Percentiles rank a stretch among this genome's conserved stretches.
Evolutionary conservation across 2,329 filamentous ascomycete species (phyloP).

Genomic region (Lachnellula hyalina): DNA sequence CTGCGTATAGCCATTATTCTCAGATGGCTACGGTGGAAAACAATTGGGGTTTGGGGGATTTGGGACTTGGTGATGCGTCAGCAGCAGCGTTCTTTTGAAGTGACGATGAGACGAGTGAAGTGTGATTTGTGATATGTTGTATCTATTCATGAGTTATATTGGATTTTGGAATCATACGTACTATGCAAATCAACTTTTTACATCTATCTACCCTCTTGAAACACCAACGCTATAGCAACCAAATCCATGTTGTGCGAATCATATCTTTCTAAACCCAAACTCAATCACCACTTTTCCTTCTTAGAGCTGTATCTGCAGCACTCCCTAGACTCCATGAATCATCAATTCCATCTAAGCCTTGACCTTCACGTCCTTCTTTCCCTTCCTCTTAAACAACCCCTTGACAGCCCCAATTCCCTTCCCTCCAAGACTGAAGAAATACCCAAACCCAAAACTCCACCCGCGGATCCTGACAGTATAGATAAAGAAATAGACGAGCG

Average conservation of each 20-base stretch:
- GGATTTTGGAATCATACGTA: background rate
- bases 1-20: constrained; percentile 68
- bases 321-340: no score
- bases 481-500: constrained; percentile 70
- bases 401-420: constrained; percentile 35
- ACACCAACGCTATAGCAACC: background rate
- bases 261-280: no score
- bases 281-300: no score
- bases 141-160: no score
- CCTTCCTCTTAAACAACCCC: constrained; percentile 18
- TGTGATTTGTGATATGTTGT: no score
- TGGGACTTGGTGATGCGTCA: constrained; percentile 43
- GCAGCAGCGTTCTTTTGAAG: constrained; percentile 45
- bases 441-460: constrained; percentile 65
- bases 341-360: background rate
- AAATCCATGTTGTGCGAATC: background rate
- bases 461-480: constrained; percentile 65
- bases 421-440: constrained; percentile 46
- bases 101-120: background rate
- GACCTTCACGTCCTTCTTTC: constrained; percentile 3
- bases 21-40: constrained; percentile 56
- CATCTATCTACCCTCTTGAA: background rate
- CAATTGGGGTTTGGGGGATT: constrained; percentile 63
- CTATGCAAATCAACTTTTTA: background rate
- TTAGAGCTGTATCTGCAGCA: no score